phyloP scores from a whole-genome alignment of 2,329 filamentous ascomycete species.

The Passalora sequoiae region DNA sequence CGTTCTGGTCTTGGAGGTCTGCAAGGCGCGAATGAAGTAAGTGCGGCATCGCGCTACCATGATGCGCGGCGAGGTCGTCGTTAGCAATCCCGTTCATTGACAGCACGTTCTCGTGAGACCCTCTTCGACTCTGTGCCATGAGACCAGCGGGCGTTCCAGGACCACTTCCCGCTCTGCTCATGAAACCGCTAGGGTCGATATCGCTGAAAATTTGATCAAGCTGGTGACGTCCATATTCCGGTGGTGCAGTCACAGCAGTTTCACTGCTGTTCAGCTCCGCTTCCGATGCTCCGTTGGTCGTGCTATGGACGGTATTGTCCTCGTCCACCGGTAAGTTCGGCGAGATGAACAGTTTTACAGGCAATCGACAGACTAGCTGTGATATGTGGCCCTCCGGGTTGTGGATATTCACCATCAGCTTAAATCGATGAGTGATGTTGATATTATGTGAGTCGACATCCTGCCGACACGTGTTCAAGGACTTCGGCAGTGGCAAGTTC shows the following conservation, averaged over 20 bases:
- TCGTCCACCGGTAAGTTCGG: conserved; percentile 87
- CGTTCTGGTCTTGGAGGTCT: conserved; percentile 45
- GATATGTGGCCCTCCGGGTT: conserved; percentile 94
- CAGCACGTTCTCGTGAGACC: conserved; percentile 75
- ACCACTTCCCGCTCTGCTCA: conserved; percentile 44
- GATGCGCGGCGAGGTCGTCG: conserved; percentile 41
- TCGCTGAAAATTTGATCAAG: conserved; percentile 89
- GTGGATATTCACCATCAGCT: conserved; percentile 81
- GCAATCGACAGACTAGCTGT: conserved; percentile 85
- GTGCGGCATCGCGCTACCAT: conserved; percentile 50
- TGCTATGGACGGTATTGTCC: conserved; percentile 67
- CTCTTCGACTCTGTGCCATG: conserved; percentile 62
- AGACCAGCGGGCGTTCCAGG: conserved; percentile 66
- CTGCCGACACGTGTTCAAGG: conserved; percentile 76
- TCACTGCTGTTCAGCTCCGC: conserved; percentile 48
- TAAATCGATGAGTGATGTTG: conserved; percentile 87
- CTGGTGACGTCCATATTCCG: conserved; percentile 82
- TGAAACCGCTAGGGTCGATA: conserved; percentile 73
- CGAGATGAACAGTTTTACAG: conserved; percentile 91
- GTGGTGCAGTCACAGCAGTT: conserved; percentile 68
- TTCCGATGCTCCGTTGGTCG: conserved; percentile 33
- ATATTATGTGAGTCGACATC: conserved; percentile 85
- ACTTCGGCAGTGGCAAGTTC: conserved; percentile 68
- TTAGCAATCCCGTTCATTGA: conserved; percentile 49
- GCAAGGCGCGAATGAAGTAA: conserved; percentile 65